Conservation (phyloP, 192 early-diverging fungal genomes). For the Rhizoclosmatium globosum region DNA sequence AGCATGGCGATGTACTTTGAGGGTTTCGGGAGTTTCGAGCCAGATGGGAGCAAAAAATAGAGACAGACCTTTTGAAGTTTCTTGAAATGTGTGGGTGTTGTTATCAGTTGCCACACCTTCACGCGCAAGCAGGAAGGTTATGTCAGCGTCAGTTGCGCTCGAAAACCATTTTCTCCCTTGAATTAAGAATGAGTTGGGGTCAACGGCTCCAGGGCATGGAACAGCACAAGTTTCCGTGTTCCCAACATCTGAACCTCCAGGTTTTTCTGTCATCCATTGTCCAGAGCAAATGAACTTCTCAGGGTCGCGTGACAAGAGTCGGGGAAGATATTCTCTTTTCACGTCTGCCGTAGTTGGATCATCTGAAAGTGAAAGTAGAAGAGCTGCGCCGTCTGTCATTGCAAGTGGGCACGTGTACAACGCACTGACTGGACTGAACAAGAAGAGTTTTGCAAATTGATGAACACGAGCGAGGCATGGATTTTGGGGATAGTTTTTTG, state of each 20-base stretch:
- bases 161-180: conserved; percentile 80
- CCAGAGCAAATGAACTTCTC: conserved; percentile 69
- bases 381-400: conserved; percentile 83
- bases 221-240: conserved; percentile 70
- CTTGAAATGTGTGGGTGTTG: not conserved
- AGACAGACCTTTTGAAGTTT: conserved; percentile 57
- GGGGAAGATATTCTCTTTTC: conserved; percentile 10
- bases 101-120: conserved; percentile 42
- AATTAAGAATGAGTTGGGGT: conserved; percentile 32
- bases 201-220: conserved; percentile 39
- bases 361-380: conserved; percentile 64
- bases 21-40: not conserved
- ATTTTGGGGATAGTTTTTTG: conserved; percentile 38
- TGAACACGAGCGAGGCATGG: not conserved
- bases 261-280: conserved; percentile 83
- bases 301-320: conserved; percentile 60
- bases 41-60: conserved; percentile 62
- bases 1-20: conserved; percentile 13
- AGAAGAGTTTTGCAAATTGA: conserved; percentile 73
- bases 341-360: conserved; percentile 49
- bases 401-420: conserved; percentile 74
- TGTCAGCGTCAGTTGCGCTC: conserved; percentile 75
- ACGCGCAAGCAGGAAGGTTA: conserved; percentile 73
- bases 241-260: conserved; percentile 73
- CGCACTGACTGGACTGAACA: conserved; percentile 62